Conservation (phyloP, 371 early-diverging fungal genomes). For the Mortierella sp. region DNA sequence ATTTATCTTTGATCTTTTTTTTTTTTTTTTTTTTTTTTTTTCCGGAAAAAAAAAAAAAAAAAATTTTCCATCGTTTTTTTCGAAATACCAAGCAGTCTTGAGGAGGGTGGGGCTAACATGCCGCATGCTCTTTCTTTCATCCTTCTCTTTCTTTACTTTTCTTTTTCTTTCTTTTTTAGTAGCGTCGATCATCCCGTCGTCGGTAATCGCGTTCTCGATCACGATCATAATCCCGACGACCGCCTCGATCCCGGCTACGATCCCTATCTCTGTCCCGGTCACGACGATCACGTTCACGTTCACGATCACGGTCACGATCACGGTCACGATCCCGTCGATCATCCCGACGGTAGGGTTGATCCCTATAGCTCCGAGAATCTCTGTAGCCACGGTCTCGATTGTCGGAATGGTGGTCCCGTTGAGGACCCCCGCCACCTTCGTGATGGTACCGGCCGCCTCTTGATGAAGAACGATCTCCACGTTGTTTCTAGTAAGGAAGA, state of each 20-base stretch:
- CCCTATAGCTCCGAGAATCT: constrained; percentile 42
- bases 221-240: background rate
- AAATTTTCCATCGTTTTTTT: background rate
- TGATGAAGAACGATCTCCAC: constrained; percentile 24
- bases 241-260: constrained; percentile 28
- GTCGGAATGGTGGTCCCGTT: constrained; percentile 30
- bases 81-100: background rate
- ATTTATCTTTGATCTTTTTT: background rate
- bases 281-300: constrained; percentile 35
- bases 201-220: too few species aligned
- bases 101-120: too few species aligned
- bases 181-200: constrained; percentile 41
- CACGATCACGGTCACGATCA: constrained; percentile 44
- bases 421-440: constrained; percentile 38
- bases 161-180: constrained; percentile 10
- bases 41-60: background rate
- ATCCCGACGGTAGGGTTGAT: constrained; percentile 48
- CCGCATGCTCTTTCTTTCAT: too few species aligned
- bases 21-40: background rate
- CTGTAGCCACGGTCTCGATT: constrained; percentile 44
- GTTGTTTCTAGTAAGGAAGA: constrained; percentile 14
- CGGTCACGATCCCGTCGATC: constrained; percentile 47
- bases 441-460: constrained; percentile 18
- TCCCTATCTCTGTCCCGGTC: constrained; percentile 38
- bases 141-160: background rate